phyloP scores from a whole-genome alignment of 2,329 filamentous ascomycete species.

The Microcyclospora tardicrescens region DNA sequence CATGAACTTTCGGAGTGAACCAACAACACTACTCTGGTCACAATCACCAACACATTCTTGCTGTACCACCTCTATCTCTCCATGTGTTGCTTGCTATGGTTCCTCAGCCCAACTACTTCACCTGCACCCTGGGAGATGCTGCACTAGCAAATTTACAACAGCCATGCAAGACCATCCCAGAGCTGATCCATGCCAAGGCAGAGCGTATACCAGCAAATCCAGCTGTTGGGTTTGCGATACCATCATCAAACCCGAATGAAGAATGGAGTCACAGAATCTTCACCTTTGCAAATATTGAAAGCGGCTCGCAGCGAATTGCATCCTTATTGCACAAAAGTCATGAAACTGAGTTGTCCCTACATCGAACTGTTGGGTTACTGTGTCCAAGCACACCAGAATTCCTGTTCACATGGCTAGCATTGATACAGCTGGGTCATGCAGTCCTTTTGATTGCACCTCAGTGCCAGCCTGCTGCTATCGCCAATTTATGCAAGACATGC shows the following conservation, averaged over 20 bases:
- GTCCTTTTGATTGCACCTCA: constrained; percentile 46
- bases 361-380: constrained; percentile 38
- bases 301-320: constrained; percentile 26
- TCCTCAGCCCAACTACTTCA: constrained; percentile 43
- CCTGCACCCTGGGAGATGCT: constrained; percentile 48
- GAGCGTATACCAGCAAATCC: constrained; percentile 24
- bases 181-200: constrained; percentile 40
- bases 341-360: constrained; percentile 3
- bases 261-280: constrained; percentile 16
- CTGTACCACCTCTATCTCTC: too few relatives aligned
- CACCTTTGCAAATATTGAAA: constrained; percentile 24
- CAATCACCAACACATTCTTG: too few relatives aligned
- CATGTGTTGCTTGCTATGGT: too few relatives aligned
- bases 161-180: constrained; percentile 34
- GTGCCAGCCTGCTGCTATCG: constrained; percentile 34
- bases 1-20: too few relatives aligned
- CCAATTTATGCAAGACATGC: constrained; percentile 40
- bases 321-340: constrained; percentile 13
- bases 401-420: constrained; percentile 46
- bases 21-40: too few relatives aligned
- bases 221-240: constrained; percentile 40
- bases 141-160: constrained; percentile 21
- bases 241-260: constrained; percentile 7
- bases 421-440: constrained; percentile 42
- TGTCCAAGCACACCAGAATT: constrained; percentile 46